Percentiles rank a stretch among this genome's conserved stretches.
Evolutionary conservation across 2,329 filamentous ascomycete species (phyloP).

Genomic region (Nothopassalora personata): DNA sequence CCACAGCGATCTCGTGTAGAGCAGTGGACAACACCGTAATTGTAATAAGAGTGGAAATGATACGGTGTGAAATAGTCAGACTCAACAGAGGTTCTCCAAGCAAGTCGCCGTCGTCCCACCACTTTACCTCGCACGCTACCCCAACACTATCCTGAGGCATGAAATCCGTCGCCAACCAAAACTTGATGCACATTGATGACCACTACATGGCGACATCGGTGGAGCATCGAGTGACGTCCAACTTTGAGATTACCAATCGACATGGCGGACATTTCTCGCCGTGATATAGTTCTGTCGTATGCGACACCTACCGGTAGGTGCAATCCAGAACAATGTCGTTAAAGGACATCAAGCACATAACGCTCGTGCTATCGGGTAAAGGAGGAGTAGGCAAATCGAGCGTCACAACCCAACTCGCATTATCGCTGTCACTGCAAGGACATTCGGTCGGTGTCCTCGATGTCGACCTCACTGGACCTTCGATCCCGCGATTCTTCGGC

Average conservation of each 20-base stretch:
- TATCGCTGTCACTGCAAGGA: conserved; percentile 79
- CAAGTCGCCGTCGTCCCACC: neutral
- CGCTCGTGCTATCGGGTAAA: conserved; percentile 89
- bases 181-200: neutral
- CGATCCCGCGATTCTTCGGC: conserved; percentile 89
- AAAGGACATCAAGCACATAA: conserved; percentile 67
- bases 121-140: neutral
- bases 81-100: neutral
- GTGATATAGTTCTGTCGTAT: neutral
- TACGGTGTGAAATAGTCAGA: neutral
- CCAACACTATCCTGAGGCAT: neutral
- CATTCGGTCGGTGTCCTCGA: conserved; percentile 92
- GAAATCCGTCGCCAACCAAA: neutral
- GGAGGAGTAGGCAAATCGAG: conserved; percentile 97
- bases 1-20: neutral
- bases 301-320: neutral
- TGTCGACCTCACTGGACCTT: conserved; percentile 91
- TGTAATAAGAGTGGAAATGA: neutral
- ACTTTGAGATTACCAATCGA: neutral
- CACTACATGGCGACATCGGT: neutral
- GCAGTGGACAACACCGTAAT: neutral
- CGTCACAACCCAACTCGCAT: conserved; percentile 90
- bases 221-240: neutral
- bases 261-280: neutral
- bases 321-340: conserved; percentile 53